Evolutionary conservation across 352 stramenopile genomes (phyloP).

Genomic region (Globisporangium orthogonon): DNA sequence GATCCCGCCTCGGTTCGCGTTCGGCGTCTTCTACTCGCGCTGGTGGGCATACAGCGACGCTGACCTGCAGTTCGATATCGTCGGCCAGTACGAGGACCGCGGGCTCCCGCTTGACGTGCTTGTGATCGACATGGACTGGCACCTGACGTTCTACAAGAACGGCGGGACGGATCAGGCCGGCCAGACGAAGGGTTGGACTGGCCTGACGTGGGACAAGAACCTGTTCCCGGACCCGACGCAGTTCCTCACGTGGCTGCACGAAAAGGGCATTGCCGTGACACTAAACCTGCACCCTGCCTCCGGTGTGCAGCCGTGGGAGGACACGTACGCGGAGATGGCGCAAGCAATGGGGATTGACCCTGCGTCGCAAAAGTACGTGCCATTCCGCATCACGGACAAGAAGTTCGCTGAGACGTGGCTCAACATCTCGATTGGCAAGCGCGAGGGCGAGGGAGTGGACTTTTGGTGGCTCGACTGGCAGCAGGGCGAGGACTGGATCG

Average conservation of each 20-base stretch:
- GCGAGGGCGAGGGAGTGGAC: constrained; percentile 28
- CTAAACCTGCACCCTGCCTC: constrained; percentile 46
- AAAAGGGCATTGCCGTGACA: constrained; percentile 23
- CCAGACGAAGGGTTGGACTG: constrained; percentile 33
- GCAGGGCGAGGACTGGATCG: constrained; percentile 38
- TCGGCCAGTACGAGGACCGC: constrained; percentile 22
- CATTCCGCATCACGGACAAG: constrained; percentile 31
- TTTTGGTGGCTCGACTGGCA: constrained; percentile 68
- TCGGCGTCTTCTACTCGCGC: constrained; percentile 45
- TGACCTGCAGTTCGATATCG: constrained; percentile 25
- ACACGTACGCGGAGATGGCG: constrained; percentile 22
- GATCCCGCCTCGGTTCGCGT: constrained; percentile 22
- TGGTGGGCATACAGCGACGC: constrained; percentile 41
- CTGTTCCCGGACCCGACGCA: constrained; percentile 34
- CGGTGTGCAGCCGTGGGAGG: constrained; percentile 38
- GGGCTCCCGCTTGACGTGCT: constrained; percentile 40
- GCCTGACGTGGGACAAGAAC: constrained; percentile 39
- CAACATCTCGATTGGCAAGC: constrained; percentile 18
- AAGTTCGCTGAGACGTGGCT: constrained; percentile 23
- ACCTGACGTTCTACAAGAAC: constrained; percentile 41
- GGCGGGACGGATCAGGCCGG: constrained; percentile 18
- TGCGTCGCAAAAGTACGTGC: constrained; percentile 19
- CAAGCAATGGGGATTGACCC: constrained; percentile 28
- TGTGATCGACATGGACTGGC: constrained; percentile 63
- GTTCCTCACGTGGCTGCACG: constrained; percentile 25